phyloP scores from a whole-genome alignment of 768 basidiomycete genomes.

The Scleroderma bovista region DNA sequence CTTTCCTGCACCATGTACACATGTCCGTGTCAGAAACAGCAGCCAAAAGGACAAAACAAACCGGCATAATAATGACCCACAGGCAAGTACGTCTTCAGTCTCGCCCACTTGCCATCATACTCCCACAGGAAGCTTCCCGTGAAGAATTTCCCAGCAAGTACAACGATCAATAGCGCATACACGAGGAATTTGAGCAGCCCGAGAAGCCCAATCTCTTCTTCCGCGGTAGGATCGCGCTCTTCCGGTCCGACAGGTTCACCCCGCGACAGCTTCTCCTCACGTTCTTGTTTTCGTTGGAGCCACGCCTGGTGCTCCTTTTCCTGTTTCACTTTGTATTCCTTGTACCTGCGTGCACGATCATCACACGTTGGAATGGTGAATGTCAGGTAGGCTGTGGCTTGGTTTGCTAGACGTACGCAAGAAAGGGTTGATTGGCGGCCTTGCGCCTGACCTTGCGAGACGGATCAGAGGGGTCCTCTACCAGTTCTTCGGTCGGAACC shows the following conservation, averaged over 20 bases:
- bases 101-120: slow-evolving; percentile 58
- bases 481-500: slow-evolving; percentile 42
- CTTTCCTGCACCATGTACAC: slow-evolving; percentile 31
- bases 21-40: not conserved
- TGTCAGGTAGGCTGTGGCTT: not conserved
- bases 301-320: slow-evolving; percentile 58
- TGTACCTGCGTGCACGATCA: slow-evolving; percentile 52
- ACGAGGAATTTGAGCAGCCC: slow-evolving; percentile 68
- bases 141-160: slow-evolving; percentile 75
- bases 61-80: slow-evolving; percentile 30
- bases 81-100: slow-evolving; percentile 59
- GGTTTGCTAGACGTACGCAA: slow-evolving; percentile 52
- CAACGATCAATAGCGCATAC: slow-evolving; percentile 44
- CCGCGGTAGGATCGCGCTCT: slow-evolving; percentile 67
- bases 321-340: slow-evolving; percentile 58
- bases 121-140: slow-evolving; percentile 89
- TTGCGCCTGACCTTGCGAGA: slow-evolving; percentile 74
- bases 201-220: slow-evolving; percentile 57
- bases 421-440: slow-evolving; percentile 79
- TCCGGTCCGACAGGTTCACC: slow-evolving; percentile 71
- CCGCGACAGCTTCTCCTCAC: slow-evolving; percentile 64
- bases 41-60: not conserved
- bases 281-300: slow-evolving; percentile 65
- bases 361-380: not conserved
- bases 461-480: slow-evolving; percentile 58